Conservation (phyloP, 2,329 filamentous ascomycete species). For the Boeremia exigua region DNA sequence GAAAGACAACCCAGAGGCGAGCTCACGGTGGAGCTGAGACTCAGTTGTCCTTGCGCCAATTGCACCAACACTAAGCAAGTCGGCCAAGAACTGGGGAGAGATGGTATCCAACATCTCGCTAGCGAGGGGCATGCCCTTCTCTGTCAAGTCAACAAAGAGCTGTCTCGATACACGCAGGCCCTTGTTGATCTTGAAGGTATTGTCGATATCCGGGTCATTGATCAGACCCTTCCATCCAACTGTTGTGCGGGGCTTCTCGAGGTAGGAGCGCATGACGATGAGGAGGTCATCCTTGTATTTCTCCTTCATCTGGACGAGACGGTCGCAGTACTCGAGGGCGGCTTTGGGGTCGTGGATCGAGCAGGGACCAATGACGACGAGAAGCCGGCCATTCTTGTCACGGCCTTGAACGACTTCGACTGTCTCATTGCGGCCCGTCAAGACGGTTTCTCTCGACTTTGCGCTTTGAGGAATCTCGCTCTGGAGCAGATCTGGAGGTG, state of each 20-base stretch:
- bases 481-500: slow-evolving; percentile 91
- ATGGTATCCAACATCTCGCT: slow-evolving; percentile 99
- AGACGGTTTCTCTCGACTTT: slow-evolving; percentile 61
- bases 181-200: slow-evolving; percentile 99
- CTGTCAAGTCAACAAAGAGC: slow-evolving; percentile 90
- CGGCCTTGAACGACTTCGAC: slow-evolving; percentile 66
- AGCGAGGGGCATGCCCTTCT: slow-evolving; percentile 92
- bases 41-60: slow-evolving; percentile 97
- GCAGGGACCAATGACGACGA: slow-evolving; percentile 92
- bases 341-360: slow-evolving; percentile 94
- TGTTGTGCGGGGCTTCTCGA: slow-evolving; percentile 97
- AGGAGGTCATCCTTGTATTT: slow-evolving; percentile 89
- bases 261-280: slow-evolving; percentile 97
- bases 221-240: slow-evolving; percentile 99
- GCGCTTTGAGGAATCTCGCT: slow-evolving; percentile 76
- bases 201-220: slow-evolving; percentile 98
- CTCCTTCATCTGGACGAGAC: slow-evolving; percentile 79
- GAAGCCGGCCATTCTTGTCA: slow-evolving; percentile 63
- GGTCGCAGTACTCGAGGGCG: slow-evolving; percentile 90
- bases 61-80: slow-evolving; percentile 88
- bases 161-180: slow-evolving; percentile 84
- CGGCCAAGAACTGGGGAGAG: slow-evolving; percentile 93
- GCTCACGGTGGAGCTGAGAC: slow-evolving; percentile 91
- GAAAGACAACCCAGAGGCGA: slow-evolving; percentile 93
- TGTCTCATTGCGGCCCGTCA: slow-evolving; percentile 65